phyloP scores from a whole-genome alignment of 345 rosid species.

The Acer saccharum region DNA sequence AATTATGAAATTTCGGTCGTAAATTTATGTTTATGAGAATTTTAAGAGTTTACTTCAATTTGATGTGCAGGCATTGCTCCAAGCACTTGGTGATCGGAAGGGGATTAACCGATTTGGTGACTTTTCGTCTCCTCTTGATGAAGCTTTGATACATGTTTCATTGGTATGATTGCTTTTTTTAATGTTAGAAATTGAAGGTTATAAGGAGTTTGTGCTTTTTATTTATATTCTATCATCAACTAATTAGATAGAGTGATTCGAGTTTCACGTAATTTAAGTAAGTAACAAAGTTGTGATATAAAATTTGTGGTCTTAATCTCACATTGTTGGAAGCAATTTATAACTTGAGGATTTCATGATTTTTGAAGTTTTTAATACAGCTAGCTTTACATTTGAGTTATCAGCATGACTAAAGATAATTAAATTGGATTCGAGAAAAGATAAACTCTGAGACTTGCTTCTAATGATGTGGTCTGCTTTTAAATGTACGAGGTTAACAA shows the following conservation, averaged over 20 bases:
- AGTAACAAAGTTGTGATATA: neutral
- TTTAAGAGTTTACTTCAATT: slow-evolving; percentile 4
- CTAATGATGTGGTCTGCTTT: slow-evolving; percentile 5
- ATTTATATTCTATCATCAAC: neutral
- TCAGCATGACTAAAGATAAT: neutral
- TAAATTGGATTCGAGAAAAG: neutral
- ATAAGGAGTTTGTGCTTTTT: neutral
- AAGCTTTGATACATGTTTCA: slow-evolving; percentile 81
- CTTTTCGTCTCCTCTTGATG: slow-evolving; percentile 94
- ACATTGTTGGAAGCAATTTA: neutral
- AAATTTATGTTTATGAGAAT: neutral
- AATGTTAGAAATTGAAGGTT: neutral
- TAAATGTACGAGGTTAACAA: neutral
- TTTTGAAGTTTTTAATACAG: neutral
- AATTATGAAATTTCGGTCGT: neutral
- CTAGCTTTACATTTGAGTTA: neutral
- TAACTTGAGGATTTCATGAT: neutral
- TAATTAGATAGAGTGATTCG: neutral
- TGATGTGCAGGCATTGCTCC: slow-evolving; percentile 64
- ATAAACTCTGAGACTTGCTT: neutral
- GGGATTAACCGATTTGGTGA: slow-evolving; percentile 93
- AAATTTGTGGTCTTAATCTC: neutral
- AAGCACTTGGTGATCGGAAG: slow-evolving; percentile 90
- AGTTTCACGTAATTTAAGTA: neutral
- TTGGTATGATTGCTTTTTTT: slow-evolving; percentile 44